These are phyloP conservation scores for Endoconidiophora polonica DNA, from an alignment of 2,329 filamentous ascomycete species.

Conservation along the genomic window DNA sequence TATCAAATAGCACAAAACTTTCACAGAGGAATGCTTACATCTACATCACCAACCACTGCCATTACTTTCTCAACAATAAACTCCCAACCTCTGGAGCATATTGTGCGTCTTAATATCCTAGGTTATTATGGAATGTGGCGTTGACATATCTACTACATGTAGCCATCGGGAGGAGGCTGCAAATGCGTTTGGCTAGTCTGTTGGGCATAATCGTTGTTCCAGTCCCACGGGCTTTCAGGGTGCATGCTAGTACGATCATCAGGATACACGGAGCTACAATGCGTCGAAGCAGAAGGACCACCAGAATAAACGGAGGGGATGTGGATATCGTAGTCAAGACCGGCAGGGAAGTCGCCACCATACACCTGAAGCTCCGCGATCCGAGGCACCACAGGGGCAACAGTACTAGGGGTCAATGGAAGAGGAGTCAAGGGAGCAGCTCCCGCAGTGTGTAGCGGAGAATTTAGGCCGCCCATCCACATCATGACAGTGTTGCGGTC, in stretches of 20 bases:
- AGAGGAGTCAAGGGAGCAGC: background rate
- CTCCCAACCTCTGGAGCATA: too few species aligned
- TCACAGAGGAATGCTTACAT: background rate
- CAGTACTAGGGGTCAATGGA: conserved; percentile 2
- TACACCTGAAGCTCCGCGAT: background rate
- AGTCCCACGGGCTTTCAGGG: conserved; percentile 9
- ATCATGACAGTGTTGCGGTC: conserved; percentile 9
- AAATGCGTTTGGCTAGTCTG: background rate
- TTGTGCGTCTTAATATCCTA: too few species aligned
- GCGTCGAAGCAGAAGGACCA: background rate
- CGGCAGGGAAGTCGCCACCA: background rate
- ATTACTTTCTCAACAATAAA: too few species aligned
- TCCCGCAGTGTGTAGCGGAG: background rate
- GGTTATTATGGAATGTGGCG: background rate
- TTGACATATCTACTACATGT: conserved; percentile 3
- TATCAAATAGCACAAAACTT: background rate
- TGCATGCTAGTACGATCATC: background rate
- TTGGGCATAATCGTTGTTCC: conserved; percentile 1
- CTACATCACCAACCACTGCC: background rate
- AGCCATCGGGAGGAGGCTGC: background rate
- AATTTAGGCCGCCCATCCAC: conserved; percentile 10
- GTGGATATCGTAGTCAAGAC: conserved; percentile 1
- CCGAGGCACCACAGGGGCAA: background rate
- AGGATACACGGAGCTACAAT: conserved; percentile 4
- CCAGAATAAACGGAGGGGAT: conserved; percentile 5